Conservation (phyloP, 805 yeast genomes). For the Metschnikowia cubensis region DNA sequence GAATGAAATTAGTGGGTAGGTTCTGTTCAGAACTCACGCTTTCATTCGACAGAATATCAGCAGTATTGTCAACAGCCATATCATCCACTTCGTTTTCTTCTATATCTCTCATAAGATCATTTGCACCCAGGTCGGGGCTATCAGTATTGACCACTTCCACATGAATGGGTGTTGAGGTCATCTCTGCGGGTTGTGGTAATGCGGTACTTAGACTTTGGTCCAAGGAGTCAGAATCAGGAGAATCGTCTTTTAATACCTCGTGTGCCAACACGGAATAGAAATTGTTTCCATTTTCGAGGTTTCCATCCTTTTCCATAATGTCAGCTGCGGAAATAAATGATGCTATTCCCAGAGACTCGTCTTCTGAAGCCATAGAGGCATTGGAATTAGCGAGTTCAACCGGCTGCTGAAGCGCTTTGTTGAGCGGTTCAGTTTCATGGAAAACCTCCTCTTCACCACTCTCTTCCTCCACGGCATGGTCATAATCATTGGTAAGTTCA, state of each 20-base stretch:
- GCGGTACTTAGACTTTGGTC: background rate
- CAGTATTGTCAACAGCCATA: background rate
- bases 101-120: background rate
- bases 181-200: background rate
- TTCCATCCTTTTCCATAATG: background rate
- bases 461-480: background rate
- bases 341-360: background rate
- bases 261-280: background rate
- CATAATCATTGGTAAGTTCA: background rate
- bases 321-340: background rate
- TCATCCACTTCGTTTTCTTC: background rate
- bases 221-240: background rate
- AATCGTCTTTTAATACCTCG: background rate
- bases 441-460: background rate
- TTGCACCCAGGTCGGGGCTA: background rate
- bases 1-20: background rate
- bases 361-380: background rate
- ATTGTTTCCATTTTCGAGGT: background rate
- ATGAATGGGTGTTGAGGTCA: background rate
- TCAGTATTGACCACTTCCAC: background rate
- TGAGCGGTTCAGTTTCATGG: background rate
- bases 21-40: background rate
- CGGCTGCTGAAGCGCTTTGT: background rate
- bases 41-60: background rate
- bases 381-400: background rate